Conservation (phyloP, 768 basidiomycete species). For the Boletus tylopilopsis region DNA sequence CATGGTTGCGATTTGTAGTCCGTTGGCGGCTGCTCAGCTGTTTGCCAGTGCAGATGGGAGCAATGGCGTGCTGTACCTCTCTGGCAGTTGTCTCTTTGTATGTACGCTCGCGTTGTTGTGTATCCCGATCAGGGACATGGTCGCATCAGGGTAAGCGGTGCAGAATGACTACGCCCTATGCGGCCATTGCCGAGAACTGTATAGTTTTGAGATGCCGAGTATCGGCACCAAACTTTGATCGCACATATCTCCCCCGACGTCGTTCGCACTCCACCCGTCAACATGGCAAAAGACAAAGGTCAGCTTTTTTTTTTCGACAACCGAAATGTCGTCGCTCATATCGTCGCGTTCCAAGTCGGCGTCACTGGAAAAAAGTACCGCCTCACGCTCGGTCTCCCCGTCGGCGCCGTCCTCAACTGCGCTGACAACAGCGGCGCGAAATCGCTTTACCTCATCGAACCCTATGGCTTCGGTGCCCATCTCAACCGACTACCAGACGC, state of each 20-base stretch:
- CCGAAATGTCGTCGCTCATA: neutral
- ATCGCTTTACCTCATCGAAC: constrained; percentile 91
- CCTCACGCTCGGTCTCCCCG: constrained; percentile 90
- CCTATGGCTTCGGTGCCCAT: constrained; percentile 92
- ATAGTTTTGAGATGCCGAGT: constrained; percentile 16
- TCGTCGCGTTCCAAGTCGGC: constrained; percentile 35
- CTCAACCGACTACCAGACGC: constrained; percentile 97
- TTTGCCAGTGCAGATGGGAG: constrained; percentile 1
- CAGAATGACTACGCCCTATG: no score
- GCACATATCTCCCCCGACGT: neutral
- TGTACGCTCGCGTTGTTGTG: constrained; percentile 1
- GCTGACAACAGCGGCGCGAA: constrained; percentile 99
- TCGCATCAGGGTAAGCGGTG: constrained; percentile 5
- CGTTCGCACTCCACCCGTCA: constrained; percentile 8
- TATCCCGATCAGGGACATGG: constrained; percentile 6
- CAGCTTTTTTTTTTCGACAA: neutral
- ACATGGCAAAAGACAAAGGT: constrained; percentile 28
- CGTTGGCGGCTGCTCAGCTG: constrained; percentile 1
- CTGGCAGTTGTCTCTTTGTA: constrained; percentile 4
- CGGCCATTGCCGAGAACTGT: constrained; percentile 14
- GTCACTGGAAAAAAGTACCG: constrained; percentile 95
- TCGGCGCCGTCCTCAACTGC: constrained; percentile 94
- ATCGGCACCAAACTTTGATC: constrained; percentile 23
- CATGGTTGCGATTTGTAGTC: no score
- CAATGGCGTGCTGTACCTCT: constrained; percentile 7